Conservation (phyloP, 228 moss, liverwort and hornwort genomes). For the Sphagnum magellanicum region DNA sequence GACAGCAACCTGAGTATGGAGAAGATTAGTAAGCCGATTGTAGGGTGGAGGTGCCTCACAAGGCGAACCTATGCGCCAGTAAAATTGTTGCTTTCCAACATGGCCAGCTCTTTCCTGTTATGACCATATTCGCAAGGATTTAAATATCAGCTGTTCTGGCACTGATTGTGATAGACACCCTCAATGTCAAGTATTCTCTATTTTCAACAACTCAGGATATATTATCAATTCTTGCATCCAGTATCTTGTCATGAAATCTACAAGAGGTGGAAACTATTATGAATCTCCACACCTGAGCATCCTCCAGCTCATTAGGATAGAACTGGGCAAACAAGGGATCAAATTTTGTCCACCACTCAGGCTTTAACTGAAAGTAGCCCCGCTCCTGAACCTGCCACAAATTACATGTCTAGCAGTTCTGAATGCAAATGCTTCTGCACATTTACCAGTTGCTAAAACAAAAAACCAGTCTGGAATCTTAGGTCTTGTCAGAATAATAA, state of each 20-base stretch:
- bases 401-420: too few species aligned
- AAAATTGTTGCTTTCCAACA: conserved; percentile 43
- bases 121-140: neutral
- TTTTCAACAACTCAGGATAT: too few species aligned
- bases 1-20: conserved; percentile 41
- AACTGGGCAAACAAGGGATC: conserved; percentile 96
- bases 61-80: conserved; percentile 43
- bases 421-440: neutral
- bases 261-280: neutral
- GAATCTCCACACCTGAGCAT: conserved; percentile 64
- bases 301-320: conserved; percentile 79
- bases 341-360: conserved; percentile 86
- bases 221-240: neutral
- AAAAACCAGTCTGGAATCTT: neutral
- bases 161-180: too few species aligned
- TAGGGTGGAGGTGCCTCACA: conserved; percentile 32
- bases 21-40: conserved; percentile 43
- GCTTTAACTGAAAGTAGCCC: conserved; percentile 89
- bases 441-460: neutral
- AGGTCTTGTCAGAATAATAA: too few species aligned
- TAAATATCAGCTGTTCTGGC: neutral
- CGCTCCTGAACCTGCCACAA: conserved; percentile 75
- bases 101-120: conserved; percentile 51
- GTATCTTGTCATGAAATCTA: neutral
- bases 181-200: too few species aligned